phyloP scores from a whole-genome alignment of 1,284 basidiomycete species.

The Meira miltonrushii region DNA sequence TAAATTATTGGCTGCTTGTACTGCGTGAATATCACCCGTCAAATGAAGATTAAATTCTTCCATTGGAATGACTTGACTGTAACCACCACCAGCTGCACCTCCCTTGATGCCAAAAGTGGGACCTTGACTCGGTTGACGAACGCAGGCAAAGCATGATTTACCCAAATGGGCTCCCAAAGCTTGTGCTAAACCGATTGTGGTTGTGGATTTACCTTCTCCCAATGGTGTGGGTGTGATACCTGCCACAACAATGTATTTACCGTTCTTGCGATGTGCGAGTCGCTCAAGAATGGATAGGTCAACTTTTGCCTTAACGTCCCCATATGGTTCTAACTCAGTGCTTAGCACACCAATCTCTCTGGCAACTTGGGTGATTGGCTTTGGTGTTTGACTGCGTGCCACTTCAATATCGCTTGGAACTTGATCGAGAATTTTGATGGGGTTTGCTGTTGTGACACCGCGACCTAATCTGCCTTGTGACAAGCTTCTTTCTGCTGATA shows the following conservation, averaged over 20 bases:
- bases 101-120: constrained; percentile 99
- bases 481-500: constrained; percentile 73
- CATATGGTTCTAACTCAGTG: constrained; percentile 88
- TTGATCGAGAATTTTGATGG: constrained; percentile 70
- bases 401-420: constrained; percentile 85
- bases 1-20: constrained; percentile 94
- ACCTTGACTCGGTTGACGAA: constrained; percentile 97
- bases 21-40: constrained; percentile 97
- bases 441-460: constrained; percentile 69
- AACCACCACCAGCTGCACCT: constrained; percentile 95
- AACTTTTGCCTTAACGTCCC: constrained; percentile 95
- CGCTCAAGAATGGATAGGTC: constrained; percentile 82
- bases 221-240: constrained; percentile 97
- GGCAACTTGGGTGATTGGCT: constrained; percentile 77
- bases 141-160: constrained; percentile 90
- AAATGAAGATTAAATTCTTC: constrained; percentile 96
- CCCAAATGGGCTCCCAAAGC: constrained; percentile 90
- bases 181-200: constrained; percentile 94
- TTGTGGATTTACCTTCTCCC: constrained; percentile 98
- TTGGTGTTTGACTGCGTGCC: constrained; percentile 88
- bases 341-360: constrained; percentile 80
- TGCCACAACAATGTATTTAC: constrained; percentile 94
- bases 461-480: constrained; percentile 64
- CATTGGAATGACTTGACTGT: constrained; percentile 98
- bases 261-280: constrained; percentile 77